phyloP scores from a whole-genome alignment of 2,329 filamentous ascomycete species.

The Cladosporium sp. region DNA sequence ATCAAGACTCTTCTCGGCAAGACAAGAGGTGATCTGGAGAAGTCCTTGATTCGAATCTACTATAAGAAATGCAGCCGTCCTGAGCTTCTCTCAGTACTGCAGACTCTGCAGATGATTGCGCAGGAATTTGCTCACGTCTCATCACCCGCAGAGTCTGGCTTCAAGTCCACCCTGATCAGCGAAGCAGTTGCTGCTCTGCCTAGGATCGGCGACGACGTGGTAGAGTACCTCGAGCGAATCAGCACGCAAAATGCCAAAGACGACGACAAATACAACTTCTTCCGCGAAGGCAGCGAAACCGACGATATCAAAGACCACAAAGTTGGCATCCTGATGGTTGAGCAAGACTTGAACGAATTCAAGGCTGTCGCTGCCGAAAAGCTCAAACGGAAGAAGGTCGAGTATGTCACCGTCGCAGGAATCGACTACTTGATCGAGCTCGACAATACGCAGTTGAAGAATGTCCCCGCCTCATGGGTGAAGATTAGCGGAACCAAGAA shows the following conservation, averaged over 20 bases:
- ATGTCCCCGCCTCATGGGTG: slow-evolving; percentile 86
- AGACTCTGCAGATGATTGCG: slow-evolving; percentile 76
- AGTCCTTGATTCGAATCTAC: slow-evolving; percentile 89
- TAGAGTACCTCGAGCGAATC: slow-evolving; percentile 74
- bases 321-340: slow-evolving; percentile 85
- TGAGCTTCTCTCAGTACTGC: slow-evolving; percentile 77
- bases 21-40: slow-evolving; percentile 78
- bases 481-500: slow-evolving; percentile 96
- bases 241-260: slow-evolving; percentile 74
- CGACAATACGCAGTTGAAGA: slow-evolving; percentile 72
- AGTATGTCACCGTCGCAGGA: slow-evolving; percentile 77
- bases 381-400: slow-evolving; percentile 63
- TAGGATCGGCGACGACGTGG: slow-evolving; percentile 64
- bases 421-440: slow-evolving; percentile 96
- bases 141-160: slow-evolving; percentile 60
- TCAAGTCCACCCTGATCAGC: slow-evolving; percentile 62
- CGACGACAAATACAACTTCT: slow-evolving; percentile 93
- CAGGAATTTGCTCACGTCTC: slow-evolving; percentile 67
- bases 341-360: slow-evolving; percentile 79
- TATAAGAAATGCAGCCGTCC: slow-evolving; percentile 92
- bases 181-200: slow-evolving; percentile 71
- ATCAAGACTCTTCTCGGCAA: slow-evolving; percentile 64
- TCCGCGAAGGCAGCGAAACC: slow-evolving; percentile 78
- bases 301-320: slow-evolving; percentile 87
- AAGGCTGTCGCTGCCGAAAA: slow-evolving; percentile 63